Evolutionary conservation across 2,329 filamentous ascomycete genomes (phyloP).

Genomic region (Sodiomyces alkalinus): DNA sequence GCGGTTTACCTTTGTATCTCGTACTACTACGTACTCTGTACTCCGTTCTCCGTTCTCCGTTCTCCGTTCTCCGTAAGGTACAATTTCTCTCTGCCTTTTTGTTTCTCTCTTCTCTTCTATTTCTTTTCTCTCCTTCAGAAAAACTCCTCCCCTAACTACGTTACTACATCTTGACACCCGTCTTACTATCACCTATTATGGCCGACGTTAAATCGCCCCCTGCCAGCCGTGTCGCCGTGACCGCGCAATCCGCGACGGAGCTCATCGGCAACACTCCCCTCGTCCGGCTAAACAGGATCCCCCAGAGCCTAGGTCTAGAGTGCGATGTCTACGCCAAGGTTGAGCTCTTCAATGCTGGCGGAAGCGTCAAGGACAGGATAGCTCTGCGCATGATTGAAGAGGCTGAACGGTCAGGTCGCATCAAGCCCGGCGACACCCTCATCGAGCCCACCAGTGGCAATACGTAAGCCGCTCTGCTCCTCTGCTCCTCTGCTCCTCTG

Average conservation of each 20-base stretch:
- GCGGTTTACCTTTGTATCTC: no score
- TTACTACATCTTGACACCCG: no score
- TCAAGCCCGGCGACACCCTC: conserved; percentile 91
- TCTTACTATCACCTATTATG: no score
- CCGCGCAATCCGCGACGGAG: conserved; percentile 54
- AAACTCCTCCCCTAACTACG: no score
- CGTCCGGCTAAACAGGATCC: conserved; percentile 83
- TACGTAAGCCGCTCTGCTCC: conserved; percentile 47
- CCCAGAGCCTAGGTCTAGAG: conserved; percentile 77
- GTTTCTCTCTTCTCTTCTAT: no score
- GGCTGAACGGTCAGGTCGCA: conserved; percentile 78
- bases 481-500: background rate
- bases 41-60: no score
- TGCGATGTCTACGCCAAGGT: conserved; percentile 83
- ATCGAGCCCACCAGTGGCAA: conserved; percentile 98
- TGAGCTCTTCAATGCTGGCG: conserved; percentile 87
- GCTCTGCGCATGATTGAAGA: conserved; percentile 95
- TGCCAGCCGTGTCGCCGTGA: conserved; percentile 12
- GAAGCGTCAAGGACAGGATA: conserved; percentile 89
- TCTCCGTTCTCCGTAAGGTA: no score
- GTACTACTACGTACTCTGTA: no score
- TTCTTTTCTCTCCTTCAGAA: no score
- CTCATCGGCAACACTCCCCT: conserved; percentile 95
- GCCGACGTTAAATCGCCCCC: conserved; percentile 7
- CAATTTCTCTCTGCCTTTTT: no score